Evolutionary conservation across 306 rosid species (phyloP).

Genomic region (Luffa acutangula): DNA sequence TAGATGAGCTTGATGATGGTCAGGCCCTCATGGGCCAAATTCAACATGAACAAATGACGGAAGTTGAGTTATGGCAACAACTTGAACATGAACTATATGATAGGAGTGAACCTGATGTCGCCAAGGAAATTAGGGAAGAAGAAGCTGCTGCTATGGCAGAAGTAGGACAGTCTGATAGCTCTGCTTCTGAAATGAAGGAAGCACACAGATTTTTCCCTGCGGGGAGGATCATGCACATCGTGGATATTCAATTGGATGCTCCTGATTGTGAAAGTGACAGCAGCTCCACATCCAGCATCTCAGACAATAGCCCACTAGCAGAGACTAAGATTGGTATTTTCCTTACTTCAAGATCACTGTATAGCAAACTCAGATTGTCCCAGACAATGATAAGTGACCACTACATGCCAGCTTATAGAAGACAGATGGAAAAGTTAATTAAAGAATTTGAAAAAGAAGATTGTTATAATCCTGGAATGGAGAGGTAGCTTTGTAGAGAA

Average conservation of each 20-base stretch:
- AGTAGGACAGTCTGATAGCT: conserved; percentile 40
- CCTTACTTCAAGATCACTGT: conserved; percentile 65
- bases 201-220: conserved; percentile 77
- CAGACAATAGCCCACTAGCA: conserved; percentile 28
- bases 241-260: conserved; percentile 23
- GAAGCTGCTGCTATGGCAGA: conserved; percentile 57
- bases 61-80: conserved; percentile 86
- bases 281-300: conserved; percentile 31
- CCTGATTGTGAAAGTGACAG: conserved; percentile 28
- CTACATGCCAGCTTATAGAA: conserved; percentile 88
- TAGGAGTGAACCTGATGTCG: conserved; percentile 36
- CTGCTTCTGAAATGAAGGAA: conserved; percentile 46
- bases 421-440: conserved; percentile 64
- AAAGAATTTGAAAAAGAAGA: conserved; percentile 57
- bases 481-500: conserved; percentile 29
- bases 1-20: conserved; percentile 19
- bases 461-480: conserved; percentile 14
- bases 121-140: conserved; percentile 36
- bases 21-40: conserved; percentile 30
- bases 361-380: conserved; percentile 77
- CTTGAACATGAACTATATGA: conserved; percentile 79
- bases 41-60: conserved; percentile 50
- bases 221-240: conserved; percentile 87
- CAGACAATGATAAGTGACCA: conserved; percentile 94
- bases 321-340: conserved; percentile 62